Conservation (phyloP, 352 stramenopile species). For the Halophytophthora polymorphica region DNA sequence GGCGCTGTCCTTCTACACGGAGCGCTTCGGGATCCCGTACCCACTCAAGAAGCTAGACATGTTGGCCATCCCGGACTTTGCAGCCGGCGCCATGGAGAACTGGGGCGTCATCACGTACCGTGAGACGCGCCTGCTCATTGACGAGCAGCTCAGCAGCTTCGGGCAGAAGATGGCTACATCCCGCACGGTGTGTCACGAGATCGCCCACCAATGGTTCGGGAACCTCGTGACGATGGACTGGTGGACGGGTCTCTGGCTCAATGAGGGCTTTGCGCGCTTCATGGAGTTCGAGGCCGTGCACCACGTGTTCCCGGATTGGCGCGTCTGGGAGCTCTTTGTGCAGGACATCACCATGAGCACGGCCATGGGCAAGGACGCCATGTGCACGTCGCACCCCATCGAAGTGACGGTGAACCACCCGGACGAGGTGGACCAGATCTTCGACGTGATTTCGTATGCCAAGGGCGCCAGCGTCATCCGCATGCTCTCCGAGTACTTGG, state of each 20-base stretch:
- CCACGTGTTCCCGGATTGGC: slow-evolving; percentile 93
- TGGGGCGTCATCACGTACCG: slow-evolving; percentile 97
- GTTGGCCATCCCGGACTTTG: slow-evolving; percentile 96
- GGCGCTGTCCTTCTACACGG: slow-evolving; percentile 67
- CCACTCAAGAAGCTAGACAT: slow-evolving; percentile 98
- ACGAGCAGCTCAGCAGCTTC: slow-evolving; percentile 68
- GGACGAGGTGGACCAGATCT: slow-evolving; percentile 98
- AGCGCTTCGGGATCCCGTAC: slow-evolving; percentile 88
- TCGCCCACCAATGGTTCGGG: slow-evolving; percentile 97
- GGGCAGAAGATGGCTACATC: slow-evolving; percentile 80
- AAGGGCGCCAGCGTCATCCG: slow-evolving; percentile 88
- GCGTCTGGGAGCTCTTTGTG: slow-evolving; percentile 96
- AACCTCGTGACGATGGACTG: slow-evolving; percentile 99
- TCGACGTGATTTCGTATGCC: slow-evolving; percentile 97
- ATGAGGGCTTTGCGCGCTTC: slow-evolving; percentile 97
- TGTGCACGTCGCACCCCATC: slow-evolving; percentile 91
- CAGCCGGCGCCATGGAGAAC: slow-evolving; percentile 96
- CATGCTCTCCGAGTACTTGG: slow-evolving; percentile 76
- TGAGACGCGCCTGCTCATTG: slow-evolving; percentile 90
- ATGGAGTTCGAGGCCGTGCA: slow-evolving; percentile 95
- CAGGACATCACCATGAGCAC: slow-evolving; percentile 68
- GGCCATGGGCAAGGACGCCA: slow-evolving; percentile 92
- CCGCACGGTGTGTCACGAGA: slow-evolving; percentile 96
- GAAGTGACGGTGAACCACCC: slow-evolving; percentile 92
- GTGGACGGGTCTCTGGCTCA: slow-evolving; percentile 96